Evolutionary conservation across 129 eudicot species (phyloP), one percentile per base, ranked within the genome.

Genomic region (Calendula officinalis): DNA sequence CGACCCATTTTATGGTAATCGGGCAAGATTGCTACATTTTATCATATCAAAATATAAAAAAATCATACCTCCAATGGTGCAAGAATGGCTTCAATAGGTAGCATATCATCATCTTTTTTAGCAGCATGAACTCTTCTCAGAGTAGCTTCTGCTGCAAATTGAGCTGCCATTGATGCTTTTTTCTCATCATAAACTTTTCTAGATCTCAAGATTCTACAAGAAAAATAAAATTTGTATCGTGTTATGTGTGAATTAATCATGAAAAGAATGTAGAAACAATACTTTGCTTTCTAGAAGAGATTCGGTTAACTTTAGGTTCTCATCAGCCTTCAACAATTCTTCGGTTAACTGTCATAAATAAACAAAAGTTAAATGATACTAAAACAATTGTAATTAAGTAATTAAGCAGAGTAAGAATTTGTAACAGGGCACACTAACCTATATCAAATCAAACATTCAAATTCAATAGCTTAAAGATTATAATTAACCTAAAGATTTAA

Each of bases 61-160:
- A 52, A 13, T 27, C 71, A 42, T 58, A 86, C 97, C 90, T 90
- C 97, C 84, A 90, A 53, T 11, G 97, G 97, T 54, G 95, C 91
- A 63, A 90, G 83, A 37, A 90, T 90, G 64, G 95, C 97, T 76
- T 90, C 97, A 69, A 90, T 90, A 14, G 97, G 97, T 68, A 95
- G 97, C 97, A 90, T 90, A 67, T 90, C 97, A 69, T 89, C 97
- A 77, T 89, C 97, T 68, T 89, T 89, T 74, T 89, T 95, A 60
- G 85, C 95, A 65, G 95, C 94, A 78, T 89, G 95, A 74, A 89
- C 97, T 72, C 97, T 83, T 57, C 97, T 77, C 45, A 85, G 94
- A 37, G 95, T 85, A 56, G 95, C 97, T 74, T 85, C 97, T 64
- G 95, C 95, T 41, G 97, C 97, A 89, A 85, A 85, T 63, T 89